Percentiles rank a stretch among this genome's conserved stretches.
Evolutionary conservation across 2,329 filamentous ascomycete species (phyloP).

Genomic region (Epichloe hybrida): DNA sequence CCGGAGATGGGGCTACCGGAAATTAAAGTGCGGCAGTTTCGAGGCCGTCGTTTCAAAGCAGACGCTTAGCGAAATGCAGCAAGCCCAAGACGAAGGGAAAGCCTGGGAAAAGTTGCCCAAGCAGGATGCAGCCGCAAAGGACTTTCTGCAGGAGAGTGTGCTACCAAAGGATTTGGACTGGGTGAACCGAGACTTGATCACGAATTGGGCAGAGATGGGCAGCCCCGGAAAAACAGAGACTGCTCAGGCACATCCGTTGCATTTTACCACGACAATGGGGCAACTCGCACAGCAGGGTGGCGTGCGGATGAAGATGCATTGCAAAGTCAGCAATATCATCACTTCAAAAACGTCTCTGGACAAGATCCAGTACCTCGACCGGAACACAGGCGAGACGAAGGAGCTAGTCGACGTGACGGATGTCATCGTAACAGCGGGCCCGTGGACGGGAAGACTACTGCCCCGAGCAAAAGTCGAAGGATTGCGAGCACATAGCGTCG

Average conservation of each 20-base stretch:
- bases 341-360: slow-evolving; percentile 38
- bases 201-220: slow-evolving; percentile 72
- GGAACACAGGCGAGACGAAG: slow-evolving; percentile 22
- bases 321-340: slow-evolving; percentile 54
- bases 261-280: slow-evolving; percentile 79
- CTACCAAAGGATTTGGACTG: slow-evolving; percentile 74
- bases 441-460: slow-evolving; percentile 48
- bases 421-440: slow-evolving; percentile 42
- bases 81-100: slow-evolving; percentile 21
- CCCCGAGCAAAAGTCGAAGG: slow-evolving; percentile 44
- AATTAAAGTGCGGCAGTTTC: slow-evolving; percentile 58
- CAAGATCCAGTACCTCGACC: slow-evolving; percentile 46
- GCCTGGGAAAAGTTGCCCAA: slow-evolving; percentile 50
- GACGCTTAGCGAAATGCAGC: slow-evolving; percentile 19
- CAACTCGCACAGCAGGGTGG: slow-evolving; percentile 58
- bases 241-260: slow-evolving; percentile 83
- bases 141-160: slow-evolving; percentile 39
- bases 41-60: slow-evolving; percentile 23
- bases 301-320: slow-evolving; percentile 51
- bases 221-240: slow-evolving; percentile 54
- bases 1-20: slow-evolving; percentile 75
- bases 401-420: slow-evolving; percentile 35
- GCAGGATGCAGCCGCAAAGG: slow-evolving; percentile 34
- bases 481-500: slow-evolving; percentile 50
- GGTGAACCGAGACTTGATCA: slow-evolving; percentile 55